Conservation (phyloP, 106 monocot species). For the Dioscorea dumetorum region DNA sequence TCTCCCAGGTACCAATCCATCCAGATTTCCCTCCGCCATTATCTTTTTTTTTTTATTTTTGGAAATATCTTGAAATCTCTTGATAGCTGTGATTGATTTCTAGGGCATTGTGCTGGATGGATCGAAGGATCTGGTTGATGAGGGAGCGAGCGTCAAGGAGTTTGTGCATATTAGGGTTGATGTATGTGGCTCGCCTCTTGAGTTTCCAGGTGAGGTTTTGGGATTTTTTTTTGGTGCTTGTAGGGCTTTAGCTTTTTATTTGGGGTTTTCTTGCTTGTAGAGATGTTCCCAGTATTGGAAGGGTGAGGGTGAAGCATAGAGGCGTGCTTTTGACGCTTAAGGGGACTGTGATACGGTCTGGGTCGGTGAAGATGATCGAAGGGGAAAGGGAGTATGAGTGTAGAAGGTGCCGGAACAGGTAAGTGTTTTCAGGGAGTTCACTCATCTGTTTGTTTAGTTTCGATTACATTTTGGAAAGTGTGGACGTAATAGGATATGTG, state of each 20-base stretch:
- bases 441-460: not conserved
- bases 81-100: not conserved
- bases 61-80: too few species aligned
- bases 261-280: conserved; percentile 22
- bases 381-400: conserved; percentile 81
- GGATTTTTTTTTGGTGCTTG: not conserved
- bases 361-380: conserved; percentile 91
- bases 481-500: not conserved
- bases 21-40: not conserved
- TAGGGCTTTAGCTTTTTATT: not conserved
- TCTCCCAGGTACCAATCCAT: conserved; percentile 39
- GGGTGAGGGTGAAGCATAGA: conserved; percentile 77
- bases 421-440: conserved; percentile 3
- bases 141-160: conserved; percentile 31
- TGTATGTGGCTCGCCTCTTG: conserved; percentile 71
- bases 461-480: not conserved
- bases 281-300: conserved; percentile 91
- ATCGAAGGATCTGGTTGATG: conserved; percentile 20
- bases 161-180: conserved; percentile 80
- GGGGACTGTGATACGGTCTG: conserved; percentile 87
- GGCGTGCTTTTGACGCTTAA: conserved; percentile 80
- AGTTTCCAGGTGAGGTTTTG: conserved; percentile 62
- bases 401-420: conserved; percentile 79
- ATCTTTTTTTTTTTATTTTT: not conserved
- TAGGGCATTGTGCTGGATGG: conserved; percentile 44